phyloP scores from a whole-genome alignment of 805 yeast species.

The Metschnikowia picachoensis region DNA sequence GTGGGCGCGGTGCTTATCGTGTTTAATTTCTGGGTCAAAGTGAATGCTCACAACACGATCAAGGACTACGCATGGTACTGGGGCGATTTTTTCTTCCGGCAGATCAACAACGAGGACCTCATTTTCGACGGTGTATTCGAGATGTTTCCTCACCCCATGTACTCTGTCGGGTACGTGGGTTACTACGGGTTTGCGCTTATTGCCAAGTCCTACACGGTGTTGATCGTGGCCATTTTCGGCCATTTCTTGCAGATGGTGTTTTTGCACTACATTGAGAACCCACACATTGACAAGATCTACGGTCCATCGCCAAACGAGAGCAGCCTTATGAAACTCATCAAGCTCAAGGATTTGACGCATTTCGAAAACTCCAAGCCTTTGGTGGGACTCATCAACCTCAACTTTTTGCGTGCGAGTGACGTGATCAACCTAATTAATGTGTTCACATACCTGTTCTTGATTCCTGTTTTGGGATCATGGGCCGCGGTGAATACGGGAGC shows the following conservation, averaged over 20 bases:
- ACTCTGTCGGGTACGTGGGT: slow-evolving; percentile 83
- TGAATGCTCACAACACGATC: slow-evolving; percentile 84
- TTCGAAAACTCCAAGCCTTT: slow-evolving; percentile 46
- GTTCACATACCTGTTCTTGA: slow-evolving; percentile 36
- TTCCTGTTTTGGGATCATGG: slow-evolving; percentile 37
- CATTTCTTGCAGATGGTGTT: slow-evolving; percentile 76
- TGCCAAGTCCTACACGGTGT: slow-evolving; percentile 66
- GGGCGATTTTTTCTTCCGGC: slow-evolving; percentile 89
- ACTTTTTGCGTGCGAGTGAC: slow-evolving; percentile 62
- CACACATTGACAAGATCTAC: slow-evolving; percentile 80
- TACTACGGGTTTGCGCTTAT: slow-evolving; percentile 81
- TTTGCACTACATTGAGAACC: slow-evolving; percentile 72
- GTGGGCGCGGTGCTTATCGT: slow-evolving; percentile 60
- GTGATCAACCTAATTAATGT: slow-evolving; percentile 44
- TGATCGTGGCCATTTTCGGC: slow-evolving; percentile 66
- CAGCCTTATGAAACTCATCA: slow-evolving; percentile 35
- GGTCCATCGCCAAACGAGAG: slow-evolving; percentile 44
- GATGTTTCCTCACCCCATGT: slow-evolving; percentile 91
- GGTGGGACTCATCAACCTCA: slow-evolving; percentile 61
- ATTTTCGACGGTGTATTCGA: slow-evolving; percentile 88
- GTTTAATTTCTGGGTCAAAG: slow-evolving; percentile 79
- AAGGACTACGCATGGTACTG: slow-evolving; percentile 93
- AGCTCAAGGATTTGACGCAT: slow-evolving; percentile 46
- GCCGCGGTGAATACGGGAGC: slow-evolving; percentile 22
- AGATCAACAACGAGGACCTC: slow-evolving; percentile 56